A percentile compares a stretch with the other conserved stretches of the same genome.
phyloP scores from a whole-genome alignment of 108 stramenopile genomes.

The Cyclotella sp. region DNA sequence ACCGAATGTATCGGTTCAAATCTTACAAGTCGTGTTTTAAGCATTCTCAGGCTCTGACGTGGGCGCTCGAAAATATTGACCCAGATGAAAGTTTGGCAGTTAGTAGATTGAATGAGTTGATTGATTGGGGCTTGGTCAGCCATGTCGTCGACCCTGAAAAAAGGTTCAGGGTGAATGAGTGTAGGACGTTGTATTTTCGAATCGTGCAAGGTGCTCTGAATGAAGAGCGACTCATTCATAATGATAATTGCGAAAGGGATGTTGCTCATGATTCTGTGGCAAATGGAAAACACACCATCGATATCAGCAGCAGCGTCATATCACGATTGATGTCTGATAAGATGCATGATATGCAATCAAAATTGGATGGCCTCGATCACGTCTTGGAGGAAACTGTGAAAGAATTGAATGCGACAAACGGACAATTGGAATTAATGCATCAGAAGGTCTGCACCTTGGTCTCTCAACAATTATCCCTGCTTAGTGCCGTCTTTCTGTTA shows the following conservation, averaged over 20 bases:
- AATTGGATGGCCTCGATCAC: slow-evolving; percentile 42
- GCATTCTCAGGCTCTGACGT: slow-evolving; percentile 40
- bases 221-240: background rate
- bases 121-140: slow-evolving; percentile 33
- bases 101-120: slow-evolving; percentile 35
- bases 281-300: background rate
- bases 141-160: slow-evolving; percentile 48
- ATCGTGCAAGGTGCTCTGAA: slow-evolving; percentile 26
- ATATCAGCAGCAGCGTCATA: background rate
- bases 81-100: slow-evolving; percentile 29
- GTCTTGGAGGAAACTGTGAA: slow-evolving; percentile 40
- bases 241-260: background rate
- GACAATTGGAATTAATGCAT: slow-evolving; percentile 45
- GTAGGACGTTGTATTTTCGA: slow-evolving; percentile 47
- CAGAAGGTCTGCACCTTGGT: slow-evolving; percentile 33
- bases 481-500: slow-evolving; percentile 21
- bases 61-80: slow-evolving; percentile 31
- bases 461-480: slow-evolving; percentile 34
- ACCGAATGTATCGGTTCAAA: slow-evolving; percentile 53
- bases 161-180: slow-evolving; percentile 39
- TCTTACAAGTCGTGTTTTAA: slow-evolving; percentile 45
- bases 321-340: background rate
- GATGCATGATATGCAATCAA: slow-evolving; percentile 20
- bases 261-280: background rate
- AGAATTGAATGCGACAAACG: slow-evolving; percentile 39